Conservation (phyloP, 129 eudicot genomes). For the Pittosporum tobira region DNA sequence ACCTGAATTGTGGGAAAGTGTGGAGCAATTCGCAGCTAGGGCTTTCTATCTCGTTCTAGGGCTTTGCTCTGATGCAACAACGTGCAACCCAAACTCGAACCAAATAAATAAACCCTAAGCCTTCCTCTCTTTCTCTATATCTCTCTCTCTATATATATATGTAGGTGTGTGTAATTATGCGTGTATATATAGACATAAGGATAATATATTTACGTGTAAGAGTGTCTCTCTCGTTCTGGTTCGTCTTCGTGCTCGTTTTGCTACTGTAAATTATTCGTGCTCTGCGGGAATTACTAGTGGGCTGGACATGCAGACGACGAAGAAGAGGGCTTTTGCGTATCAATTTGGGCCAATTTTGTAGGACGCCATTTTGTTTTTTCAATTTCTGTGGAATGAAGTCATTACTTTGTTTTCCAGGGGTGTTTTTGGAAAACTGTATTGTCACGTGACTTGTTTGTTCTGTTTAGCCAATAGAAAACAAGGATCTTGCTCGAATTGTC, state of each 20-base stretch:
- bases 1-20: slow-evolving; percentile 51
- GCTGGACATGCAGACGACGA: slow-evolving; percentile 60
- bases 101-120: slow-evolving; percentile 16
- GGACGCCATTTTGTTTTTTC: not conserved
- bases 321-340: slow-evolving; percentile 22
- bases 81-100: slow-evolving; percentile 31
- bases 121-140: not conserved
- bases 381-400: not conserved
- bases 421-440: not conserved
- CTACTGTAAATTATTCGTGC: not conserved
- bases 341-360: slow-evolving; percentile 26
- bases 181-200: not conserved
- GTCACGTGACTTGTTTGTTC: no score
- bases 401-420: not conserved
- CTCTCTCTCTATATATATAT: slow-evolving; percentile 5
- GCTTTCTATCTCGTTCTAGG: slow-evolving; percentile 14
- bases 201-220: not conserved
- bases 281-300: slow-evolving; percentile 39
- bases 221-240: slow-evolving; percentile 21
- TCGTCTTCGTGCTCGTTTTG: slow-evolving; percentile 40
- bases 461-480: no score
- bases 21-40: slow-evolving; percentile 34
- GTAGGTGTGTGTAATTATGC: not conserved
- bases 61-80: slow-evolving; percentile 34
- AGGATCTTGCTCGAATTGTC: no score